Evolutionary conservation across 176 grass and related monocot genomes (phyloP).

Genomic region (Microstegium vimineum): DNA sequence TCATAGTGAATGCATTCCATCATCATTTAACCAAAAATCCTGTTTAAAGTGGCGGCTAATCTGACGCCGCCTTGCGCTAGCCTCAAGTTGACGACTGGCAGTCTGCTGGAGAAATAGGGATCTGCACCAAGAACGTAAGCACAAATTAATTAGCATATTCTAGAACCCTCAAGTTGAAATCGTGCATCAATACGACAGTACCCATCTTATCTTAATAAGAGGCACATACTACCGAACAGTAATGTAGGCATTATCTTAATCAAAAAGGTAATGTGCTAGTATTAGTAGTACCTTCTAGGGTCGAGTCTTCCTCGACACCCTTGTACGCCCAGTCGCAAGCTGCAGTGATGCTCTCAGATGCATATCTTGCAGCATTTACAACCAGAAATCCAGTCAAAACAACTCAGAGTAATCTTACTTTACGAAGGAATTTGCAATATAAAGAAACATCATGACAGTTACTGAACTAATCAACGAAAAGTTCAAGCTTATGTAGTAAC

Average conservation of each 20-base stretch:
- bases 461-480: neutral
- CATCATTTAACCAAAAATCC: conserved; percentile 34
- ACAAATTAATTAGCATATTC: neutral
- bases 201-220: neutral
- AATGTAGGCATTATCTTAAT: neutral
- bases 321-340: conserved; percentile 71
- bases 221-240: neutral
- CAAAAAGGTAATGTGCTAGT: neutral
- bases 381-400: neutral
- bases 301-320: conserved; percentile 28
- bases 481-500: neutral
- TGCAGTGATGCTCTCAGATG: conserved; percentile 54
- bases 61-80: conserved; percentile 52
- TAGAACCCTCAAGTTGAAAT: neutral
- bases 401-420: neutral
- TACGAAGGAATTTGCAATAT: neutral
- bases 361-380: conserved; percentile 38
- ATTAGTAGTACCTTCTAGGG: conserved; percentile 22
- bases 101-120: conserved; percentile 57
- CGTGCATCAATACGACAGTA: neutral
- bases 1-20: neutral
- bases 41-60: conserved; percentile 62
- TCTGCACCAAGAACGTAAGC: conserved; percentile 24
- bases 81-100: conserved; percentile 42
- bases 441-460: neutral